Conservation (phyloP, 768 basidiomycete species). For the Naganishia randhawae region DNA sequence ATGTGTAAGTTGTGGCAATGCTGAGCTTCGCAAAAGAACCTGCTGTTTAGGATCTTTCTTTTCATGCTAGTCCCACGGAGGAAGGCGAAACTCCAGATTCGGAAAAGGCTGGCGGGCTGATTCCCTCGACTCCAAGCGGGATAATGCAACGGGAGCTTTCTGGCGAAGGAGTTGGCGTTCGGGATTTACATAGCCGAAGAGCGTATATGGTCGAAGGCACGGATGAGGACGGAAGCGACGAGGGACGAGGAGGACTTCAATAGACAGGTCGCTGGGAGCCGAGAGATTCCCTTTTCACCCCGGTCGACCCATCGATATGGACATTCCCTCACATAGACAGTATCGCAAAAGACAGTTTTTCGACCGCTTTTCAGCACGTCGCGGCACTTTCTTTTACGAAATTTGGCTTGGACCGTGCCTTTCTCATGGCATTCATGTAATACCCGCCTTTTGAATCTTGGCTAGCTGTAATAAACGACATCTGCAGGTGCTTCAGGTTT, state of each 20-base stretch:
- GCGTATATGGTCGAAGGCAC: constrained; percentile 22
- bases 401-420: neutral
- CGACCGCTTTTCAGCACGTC: neutral
- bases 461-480: neutral
- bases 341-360: neutral
- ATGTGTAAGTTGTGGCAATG: constrained; percentile 19
- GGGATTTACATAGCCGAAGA: constrained; percentile 22
- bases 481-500: neutral
- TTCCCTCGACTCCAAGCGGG: constrained; percentile 4
- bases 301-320: neutral
- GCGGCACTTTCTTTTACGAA: neutral
- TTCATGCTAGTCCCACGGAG: constrained; percentile 11
- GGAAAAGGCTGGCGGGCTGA: neutral
- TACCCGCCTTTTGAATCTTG: neutral
- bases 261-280: neutral
- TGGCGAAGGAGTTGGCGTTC: constrained; percentile 27
- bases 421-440: neutral
- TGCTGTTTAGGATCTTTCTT: neutral
- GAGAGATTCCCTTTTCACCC: neutral
- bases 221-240: neutral
- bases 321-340: neutral
- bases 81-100: constrained; percentile 24
- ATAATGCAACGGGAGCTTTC: constrained; percentile 18
- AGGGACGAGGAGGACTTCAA: neutral
- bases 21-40: neutral